Base-by-base conservation (phyloP, 805 yeast species). In the Metschnikowia colocasiae region DNA sequence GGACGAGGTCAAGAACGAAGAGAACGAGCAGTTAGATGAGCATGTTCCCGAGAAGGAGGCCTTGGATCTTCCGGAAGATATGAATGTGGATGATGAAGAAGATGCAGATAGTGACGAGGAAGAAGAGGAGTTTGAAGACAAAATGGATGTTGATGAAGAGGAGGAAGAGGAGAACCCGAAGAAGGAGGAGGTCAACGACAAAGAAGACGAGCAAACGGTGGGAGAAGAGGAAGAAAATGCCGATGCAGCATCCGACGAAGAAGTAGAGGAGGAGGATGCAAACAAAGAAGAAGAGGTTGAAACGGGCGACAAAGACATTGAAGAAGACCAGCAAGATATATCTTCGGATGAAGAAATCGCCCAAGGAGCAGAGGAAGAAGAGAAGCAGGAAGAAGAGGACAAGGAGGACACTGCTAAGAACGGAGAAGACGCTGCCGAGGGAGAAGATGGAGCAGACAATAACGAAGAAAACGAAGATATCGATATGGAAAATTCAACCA, bases 41-140 rank as follows among this genome's bases (percentile, higher is more conserved):
- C 71, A 82, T 48, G 88, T 84, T 39, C 92, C 91, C 16, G 96
- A 94, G 61, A 73, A 82, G 5, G 98, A 94, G 50, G 82, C 91
- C 3, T 71, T 92, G 54, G 97, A 94, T 19, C 72, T 92, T 25
- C 97, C 98, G 0, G 98, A 94, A 13, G 96, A 91, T 58, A 79
- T 92, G 75, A 82, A 92, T 56, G 71, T 92, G 26, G 98, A 92
- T 59, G 82, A 83, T n/a, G 95, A 80, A 20, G 83, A 76, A 4
- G 91, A 82, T 9, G 64, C 55, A 2, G 64, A 57, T 9, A 67
- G 62, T n/a, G 80, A 72, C 30, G 66, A 67, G 0, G 68, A 61
- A 19, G 69, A 52, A n/a, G 56, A 48, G 4, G 56, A 64, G 4
- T 60, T 61, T 8, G 61, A 62, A 12, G 49, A 45, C 19, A 9